A percentile compares a stretch with the other conserved stretches of the same genome.
Evolutionary conservation across 1,284 basidiomycete genomes (phyloP).

Genomic region (Pseudozyma tsukubaensis): DNA sequence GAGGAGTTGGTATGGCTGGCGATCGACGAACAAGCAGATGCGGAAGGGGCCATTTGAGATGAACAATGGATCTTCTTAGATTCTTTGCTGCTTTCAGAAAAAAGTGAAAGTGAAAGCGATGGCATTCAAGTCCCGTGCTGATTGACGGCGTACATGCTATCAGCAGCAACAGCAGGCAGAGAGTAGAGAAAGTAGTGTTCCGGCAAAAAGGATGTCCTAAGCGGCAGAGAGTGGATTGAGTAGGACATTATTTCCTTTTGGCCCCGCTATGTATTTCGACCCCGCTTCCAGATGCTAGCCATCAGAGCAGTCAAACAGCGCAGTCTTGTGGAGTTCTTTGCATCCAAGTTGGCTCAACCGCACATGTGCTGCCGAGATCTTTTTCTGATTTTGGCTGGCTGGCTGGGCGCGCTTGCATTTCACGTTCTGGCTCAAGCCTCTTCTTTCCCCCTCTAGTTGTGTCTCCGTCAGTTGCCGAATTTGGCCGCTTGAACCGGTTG

Average conservation of each 20-base stretch:
- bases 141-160: background rate
- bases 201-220: too few species aligned
- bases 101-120: too few species aligned
- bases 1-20: too few species aligned
- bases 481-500: constrained; percentile 11
- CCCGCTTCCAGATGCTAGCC: background rate
- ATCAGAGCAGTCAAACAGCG: constrained; percentile 16
- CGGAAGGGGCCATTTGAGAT: too few species aligned
- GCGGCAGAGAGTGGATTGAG: constrained; percentile 11
- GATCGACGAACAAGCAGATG: too few species aligned
- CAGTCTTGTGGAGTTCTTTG: constrained; percentile 16
- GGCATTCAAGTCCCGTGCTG: too few species aligned
- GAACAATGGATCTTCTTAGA: too few species aligned
- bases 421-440: constrained; percentile 5
- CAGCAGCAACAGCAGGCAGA: constrained; percentile 7
- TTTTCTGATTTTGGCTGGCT: background rate
- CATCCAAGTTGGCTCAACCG: constrained; percentile 19
- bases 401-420: constrained; percentile 4
- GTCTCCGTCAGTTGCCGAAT: constrained; percentile 17
- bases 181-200: constrained; percentile 4
- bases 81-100: too few species aligned
- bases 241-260: constrained; percentile 46
- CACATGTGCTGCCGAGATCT: constrained; percentile 6
- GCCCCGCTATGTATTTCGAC: constrained; percentile 5
- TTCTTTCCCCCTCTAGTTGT: background rate